These are phyloP conservation scores for Niebla homalea DNA, from an alignment of 495 filamentous ascomycete species.

Conservation along the genomic window DNA sequence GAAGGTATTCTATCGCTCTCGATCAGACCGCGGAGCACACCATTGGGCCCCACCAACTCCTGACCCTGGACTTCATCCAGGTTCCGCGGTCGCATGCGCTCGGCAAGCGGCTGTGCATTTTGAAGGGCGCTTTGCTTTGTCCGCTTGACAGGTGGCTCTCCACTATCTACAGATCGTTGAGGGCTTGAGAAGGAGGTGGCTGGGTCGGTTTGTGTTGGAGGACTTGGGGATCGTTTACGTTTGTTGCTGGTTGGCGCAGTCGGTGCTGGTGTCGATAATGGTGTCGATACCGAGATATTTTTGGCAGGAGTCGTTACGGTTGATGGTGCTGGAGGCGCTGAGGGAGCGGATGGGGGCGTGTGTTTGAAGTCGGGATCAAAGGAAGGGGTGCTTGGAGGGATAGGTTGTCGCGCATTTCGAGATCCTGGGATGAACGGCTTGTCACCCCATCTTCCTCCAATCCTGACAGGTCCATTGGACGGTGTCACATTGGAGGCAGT, in stretches of 20 bases:
- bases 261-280: neutral
- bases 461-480: neutral
- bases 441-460: neutral
- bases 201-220: neutral
- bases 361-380: neutral
- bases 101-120: constrained; percentile 71
- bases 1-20: constrained; percentile 77
- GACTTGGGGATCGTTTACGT: constrained; percentile 2
- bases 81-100: constrained; percentile 77
- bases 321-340: neutral
- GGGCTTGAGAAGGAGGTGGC: neutral
- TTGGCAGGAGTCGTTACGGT: too few relatives aligned
- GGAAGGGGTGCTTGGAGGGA: neutral
- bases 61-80: constrained; percentile 86
- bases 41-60: constrained; percentile 72
- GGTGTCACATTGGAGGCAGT: neutral
- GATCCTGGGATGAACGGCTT: neutral
- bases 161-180: neutral
- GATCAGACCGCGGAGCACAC: constrained; percentile 80
- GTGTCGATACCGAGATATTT: too few relatives aligned
- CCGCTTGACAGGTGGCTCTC: constrained; percentile 38
- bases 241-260: constrained; percentile 2
- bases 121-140: constrained; percentile 48
- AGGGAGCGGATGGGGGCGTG: neutral
- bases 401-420: neutral